Conservation (phyloP, 495 filamentous ascomycete genomes). For the Aspergillus cavernicola region DNA sequence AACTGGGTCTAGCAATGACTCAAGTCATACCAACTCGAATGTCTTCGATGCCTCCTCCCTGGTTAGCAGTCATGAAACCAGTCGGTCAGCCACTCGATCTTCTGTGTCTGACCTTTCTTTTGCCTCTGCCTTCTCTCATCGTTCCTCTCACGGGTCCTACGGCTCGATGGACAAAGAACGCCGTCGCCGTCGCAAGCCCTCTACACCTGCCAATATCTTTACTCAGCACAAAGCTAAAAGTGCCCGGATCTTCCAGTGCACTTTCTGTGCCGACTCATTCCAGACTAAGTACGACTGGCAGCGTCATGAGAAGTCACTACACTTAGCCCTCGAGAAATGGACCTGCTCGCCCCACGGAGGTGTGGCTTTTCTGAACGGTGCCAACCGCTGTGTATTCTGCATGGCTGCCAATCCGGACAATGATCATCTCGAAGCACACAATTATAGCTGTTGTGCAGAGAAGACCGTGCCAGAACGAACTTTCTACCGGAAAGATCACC, state of each 20-base stretch:
- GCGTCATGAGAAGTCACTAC: slow-evolving; percentile 82
- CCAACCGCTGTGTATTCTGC: slow-evolving; percentile 67
- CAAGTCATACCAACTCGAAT: slow-evolving; percentile 58
- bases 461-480: slow-evolving; percentile 68
- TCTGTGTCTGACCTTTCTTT: slow-evolving; percentile 61
- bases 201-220: slow-evolving; percentile 41
- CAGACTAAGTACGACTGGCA: slow-evolving; percentile 91
- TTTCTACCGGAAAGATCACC: slow-evolving; percentile 86
- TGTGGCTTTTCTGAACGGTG: slow-evolving; percentile 38
- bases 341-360: slow-evolving; percentile 65
- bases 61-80: slow-evolving; percentile 67
- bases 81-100: slow-evolving; percentile 65
- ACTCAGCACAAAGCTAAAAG: slow-evolving; percentile 39
- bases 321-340: slow-evolving; percentile 81
- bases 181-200: slow-evolving; percentile 61
- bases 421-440: slow-evolving; percentile 72
- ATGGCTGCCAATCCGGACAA: slow-evolving; percentile 60
- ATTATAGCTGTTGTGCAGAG: slow-evolving; percentile 70
- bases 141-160: slow-evolving; percentile 60
- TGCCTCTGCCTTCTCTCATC: slow-evolving; percentile 67
- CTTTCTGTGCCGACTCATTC: slow-evolving; percentile 88
- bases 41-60: slow-evolving; percentile 62
- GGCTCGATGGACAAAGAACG: slow-evolving; percentile 68
- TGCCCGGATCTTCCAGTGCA: slow-evolving; percentile 70
- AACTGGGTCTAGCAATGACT: slow-evolving; percentile 60